Conservation (phyloP, 352 stramenopile genomes). For the Globisporangium splendens region DNA sequence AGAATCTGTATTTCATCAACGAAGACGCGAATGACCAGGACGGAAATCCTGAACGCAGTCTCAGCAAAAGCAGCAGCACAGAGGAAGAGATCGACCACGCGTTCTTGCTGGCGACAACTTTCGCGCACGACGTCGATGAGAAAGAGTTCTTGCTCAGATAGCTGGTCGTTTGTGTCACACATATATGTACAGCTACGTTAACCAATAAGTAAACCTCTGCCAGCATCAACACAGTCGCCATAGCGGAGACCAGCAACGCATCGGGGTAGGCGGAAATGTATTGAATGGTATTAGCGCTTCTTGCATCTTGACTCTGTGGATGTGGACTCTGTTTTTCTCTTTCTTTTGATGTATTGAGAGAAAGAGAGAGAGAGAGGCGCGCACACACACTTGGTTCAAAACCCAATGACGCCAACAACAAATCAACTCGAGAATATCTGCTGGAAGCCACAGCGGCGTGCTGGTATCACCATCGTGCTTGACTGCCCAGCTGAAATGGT, state of each 20-base stretch:
- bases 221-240: too few relatives aligned
- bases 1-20: slow-evolving; percentile 8
- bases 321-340: too few relatives aligned
- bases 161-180: background rate
- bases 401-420: background rate
- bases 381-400: background rate
- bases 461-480: too few relatives aligned
- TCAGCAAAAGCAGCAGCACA: background rate
- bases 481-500: background rate
- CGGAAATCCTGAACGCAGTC: too few relatives aligned
- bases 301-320: background rate
- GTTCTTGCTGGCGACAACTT: background rate
- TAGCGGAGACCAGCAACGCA: background rate
- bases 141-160: background rate
- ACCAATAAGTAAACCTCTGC: too few relatives aligned
- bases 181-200: background rate
- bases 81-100: background rate
- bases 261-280: background rate
- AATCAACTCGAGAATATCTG: background rate
- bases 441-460: too few relatives aligned
- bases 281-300: background rate
- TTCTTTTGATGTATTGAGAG: too few relatives aligned
- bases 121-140: background rate
- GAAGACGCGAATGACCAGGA: background rate
- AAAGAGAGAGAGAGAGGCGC: background rate